Base-by-base conservation (phyloP, 1,139 yeast species). In the Pichia cactophila region DNA sequence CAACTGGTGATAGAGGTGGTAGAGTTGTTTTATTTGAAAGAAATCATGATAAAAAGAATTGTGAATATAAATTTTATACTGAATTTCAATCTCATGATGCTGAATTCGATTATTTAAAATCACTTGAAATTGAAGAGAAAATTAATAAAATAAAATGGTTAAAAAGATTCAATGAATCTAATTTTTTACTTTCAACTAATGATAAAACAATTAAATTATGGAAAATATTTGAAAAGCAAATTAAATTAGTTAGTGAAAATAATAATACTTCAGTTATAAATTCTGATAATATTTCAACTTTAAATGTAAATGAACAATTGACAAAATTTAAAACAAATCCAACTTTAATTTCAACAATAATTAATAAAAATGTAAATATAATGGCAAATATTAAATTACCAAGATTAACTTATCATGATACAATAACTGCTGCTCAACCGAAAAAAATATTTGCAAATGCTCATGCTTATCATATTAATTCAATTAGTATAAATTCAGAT, bases 41-140 rank as follows among this genome's bases (percentile, higher is more conserved):
- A 60, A 89, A 88, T 66, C 84, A 82, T 58, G 69, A 73, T 54
- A 86, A 86, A 64, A 81, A 82, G 65, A 84, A 84, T 54, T 92
- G 97, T 67, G 98, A 94, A 67, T 94, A 94, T 70, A 81, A 88
- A 62, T 94, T 94, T 69, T 85, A 87, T 65, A 92, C 98, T 28
- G 99, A 94, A 68, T 94, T 94, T 67, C 99, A 94, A 72, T 81
- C 92, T 64, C 99, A 94, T 69, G 99, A 94, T 67, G 97, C 98
- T 10, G 98, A 94, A 69, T 94, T 94, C 64, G 99, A 92, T 70
- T 94, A 94, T 69, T 75, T 94, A 59, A 94, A 94, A 70, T 86
- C 96, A 36, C 75, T 94, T 58, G 98, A 94, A 69, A 94, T 94
- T 63, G 98, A 94, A 70, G 99, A 94, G 69, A 92, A 92, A 68